These are phyloP conservation scores for Tubosaeta sp. DNA, from an alignment of 768 basidiomycete genomes.

Conservation along the genomic window DNA sequence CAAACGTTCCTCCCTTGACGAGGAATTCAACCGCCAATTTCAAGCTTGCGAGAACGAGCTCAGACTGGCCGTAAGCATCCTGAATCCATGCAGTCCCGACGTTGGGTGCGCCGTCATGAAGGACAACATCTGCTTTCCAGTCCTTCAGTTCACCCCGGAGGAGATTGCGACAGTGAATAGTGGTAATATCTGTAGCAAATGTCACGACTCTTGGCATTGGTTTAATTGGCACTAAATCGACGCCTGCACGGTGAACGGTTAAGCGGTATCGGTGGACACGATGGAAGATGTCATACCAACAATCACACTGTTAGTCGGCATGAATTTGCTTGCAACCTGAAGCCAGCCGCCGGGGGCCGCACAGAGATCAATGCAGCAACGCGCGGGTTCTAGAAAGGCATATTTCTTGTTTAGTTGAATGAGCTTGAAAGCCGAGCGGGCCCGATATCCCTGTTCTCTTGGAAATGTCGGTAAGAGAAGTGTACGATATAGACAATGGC, in stretches of 20 bases:
- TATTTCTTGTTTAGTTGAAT: conserved; percentile 99
- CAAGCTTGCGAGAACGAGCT: conserved; percentile 91
- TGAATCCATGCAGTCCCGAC: conserved; percentile 99
- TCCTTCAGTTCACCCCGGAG: conserved; percentile 89
- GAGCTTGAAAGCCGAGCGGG: conserved; percentile 98
- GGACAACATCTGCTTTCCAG: conserved; percentile 98
- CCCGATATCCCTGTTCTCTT: conserved; percentile 98
- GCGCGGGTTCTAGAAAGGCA: conserved; percentile 79
- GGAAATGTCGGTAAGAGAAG: conserved; percentile 8
- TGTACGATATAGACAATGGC: conserved; percentile 3
- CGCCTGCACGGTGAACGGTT: conserved; percentile 47
- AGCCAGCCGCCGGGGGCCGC: conserved; percentile 99
- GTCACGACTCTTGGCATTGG: conserved; percentile 91
- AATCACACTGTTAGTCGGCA: conserved; percentile 90
- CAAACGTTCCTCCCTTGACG: conserved; percentile 88
- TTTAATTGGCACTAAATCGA: conserved; percentile 94
- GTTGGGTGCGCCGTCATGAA: conserved; percentile 99
- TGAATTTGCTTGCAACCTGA: conserved; percentile 96
- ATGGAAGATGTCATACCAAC: conserved; percentile 53
- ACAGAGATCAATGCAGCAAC: conserved; percentile 96
- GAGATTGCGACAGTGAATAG: conserved; percentile 79
- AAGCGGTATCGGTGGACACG: conserved; percentile 7
- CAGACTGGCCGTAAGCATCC: conserved; percentile 95
- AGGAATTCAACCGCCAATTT: conserved; percentile 96
- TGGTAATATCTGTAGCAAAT: conserved; percentile 93